Evolutionary conservation across 2,329 filamentous ascomycete genomes (phyloP).

Genomic region (Ophiostoma sp.): DNA sequence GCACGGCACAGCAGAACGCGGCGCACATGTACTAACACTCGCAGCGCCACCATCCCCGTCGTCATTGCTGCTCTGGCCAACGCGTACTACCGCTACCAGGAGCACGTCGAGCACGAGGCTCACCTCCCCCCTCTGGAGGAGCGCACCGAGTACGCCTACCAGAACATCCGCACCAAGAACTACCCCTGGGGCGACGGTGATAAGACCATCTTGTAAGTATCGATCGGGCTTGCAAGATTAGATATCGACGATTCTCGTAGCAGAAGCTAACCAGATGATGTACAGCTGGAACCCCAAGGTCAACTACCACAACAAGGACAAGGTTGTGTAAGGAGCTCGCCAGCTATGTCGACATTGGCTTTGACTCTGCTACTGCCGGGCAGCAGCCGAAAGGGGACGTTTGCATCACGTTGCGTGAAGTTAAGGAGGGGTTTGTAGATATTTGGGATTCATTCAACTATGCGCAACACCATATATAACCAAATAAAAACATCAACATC

Average conservation of each 20-base stretch:
- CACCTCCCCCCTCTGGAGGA: constrained; percentile 87
- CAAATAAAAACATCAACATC: neutral
- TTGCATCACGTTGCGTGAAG: neutral
- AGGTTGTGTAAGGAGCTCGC: constrained; percentile 39
- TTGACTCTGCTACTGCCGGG: neutral
- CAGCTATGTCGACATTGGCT: neutral
- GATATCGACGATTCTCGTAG: too few species aligned
- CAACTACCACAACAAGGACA: constrained; percentile 97
- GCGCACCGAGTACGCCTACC: constrained; percentile 87
- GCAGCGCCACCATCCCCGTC: constrained; percentile 67
- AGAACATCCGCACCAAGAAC: constrained; percentile 97
- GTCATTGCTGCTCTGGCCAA: constrained; percentile 70
- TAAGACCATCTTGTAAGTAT: constrained; percentile 50
- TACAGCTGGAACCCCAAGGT: constrained; percentile 85
- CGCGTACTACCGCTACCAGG: constrained; percentile 84
- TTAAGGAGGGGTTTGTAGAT: neutral
- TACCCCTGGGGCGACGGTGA: constrained; percentile 93
- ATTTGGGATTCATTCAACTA: neutral
- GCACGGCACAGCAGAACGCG: neutral
- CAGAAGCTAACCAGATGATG: constrained; percentile 7
- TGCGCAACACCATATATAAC: constrained; percentile 7
- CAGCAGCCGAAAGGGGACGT: neutral
- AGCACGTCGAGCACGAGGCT: constrained; percentile 94
- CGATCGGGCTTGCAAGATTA: neutral
- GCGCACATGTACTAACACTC: constrained; percentile 18